Evolutionary conservation across 73 alveolate species (phyloP), one percentile per base, ranked within the genome.

Genomic region (Paramecium sexaurelia): DNA sequence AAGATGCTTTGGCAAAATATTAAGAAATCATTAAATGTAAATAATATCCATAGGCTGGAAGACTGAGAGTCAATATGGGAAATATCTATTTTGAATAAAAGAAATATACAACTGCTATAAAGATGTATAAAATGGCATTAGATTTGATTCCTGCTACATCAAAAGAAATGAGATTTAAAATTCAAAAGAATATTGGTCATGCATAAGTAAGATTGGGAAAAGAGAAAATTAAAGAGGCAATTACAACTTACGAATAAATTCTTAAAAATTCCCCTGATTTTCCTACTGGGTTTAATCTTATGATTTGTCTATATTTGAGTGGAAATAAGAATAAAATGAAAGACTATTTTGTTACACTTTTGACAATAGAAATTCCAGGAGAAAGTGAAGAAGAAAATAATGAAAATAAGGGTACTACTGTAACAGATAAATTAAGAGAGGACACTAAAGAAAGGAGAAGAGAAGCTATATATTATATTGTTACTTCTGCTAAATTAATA

Each of bases 101-200:
- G 66, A 99, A 99, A 95, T 99, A 95, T 93, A 94, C 98, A 41
- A 95, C 97, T 24, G 99, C 99, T 20, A 98, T 99, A 47, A 99
- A 97, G 82, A 94, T 97, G 99, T 99, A 98, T 97, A 94, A 98
- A 82, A 99, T 98, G 99, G 99, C 99, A 1, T 98, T 98, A 26
- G 99, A 99, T 96, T 98, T 96, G 86, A 98, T 98, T 26, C 98
- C 98, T 17, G 97, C 98, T 73, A 97, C 96, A 39, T 97, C 97
- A 56, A 96, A 99, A 92, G 99, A 98, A 92, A 97, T 98, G 98
- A 94, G 98, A 91, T 96, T 98, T 95, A 94, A 98, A 95, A 98
- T 99, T 75, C 93, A 96, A 98, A 95, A 97, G 55, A 99, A 99
- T 92, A 98, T 98, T 55, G 99, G 99, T 19, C 97, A 96, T 66